Conservation (phyloP, 768 basidiomycete genomes). For the Dentipellis fragilis region DNA sequence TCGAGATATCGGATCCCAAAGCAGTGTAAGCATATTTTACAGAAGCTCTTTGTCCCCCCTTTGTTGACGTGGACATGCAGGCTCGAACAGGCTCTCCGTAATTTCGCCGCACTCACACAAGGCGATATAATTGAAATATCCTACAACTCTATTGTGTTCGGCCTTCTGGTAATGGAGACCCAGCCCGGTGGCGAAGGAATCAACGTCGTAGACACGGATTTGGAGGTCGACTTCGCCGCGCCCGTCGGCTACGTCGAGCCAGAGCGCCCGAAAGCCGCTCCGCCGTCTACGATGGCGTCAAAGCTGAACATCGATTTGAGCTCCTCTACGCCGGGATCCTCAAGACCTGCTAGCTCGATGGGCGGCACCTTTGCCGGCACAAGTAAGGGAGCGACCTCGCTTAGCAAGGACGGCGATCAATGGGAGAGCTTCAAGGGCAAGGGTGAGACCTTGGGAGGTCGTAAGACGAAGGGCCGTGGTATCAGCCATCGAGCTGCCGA, state of each 20-base stretch:
- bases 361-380: constrained; percentile 56
- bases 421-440: constrained; percentile 97
- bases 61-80: constrained; percentile 27
- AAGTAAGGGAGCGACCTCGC: constrained; percentile 32
- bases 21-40: constrained; percentile 65
- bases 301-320: constrained; percentile 93
- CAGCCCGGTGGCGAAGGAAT: constrained; percentile 84
- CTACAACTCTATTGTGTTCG: constrained; percentile 95
- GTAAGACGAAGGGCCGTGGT: constrained; percentile 94
- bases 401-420: constrained; percentile 71
- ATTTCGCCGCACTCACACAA: constrained; percentile 86
- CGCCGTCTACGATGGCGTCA: constrained; percentile 87
- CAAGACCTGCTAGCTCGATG: constrained; percentile 67
- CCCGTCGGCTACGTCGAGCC: constrained; percentile 95
- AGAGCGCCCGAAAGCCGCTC: constrained; percentile 69
- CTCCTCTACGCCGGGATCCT: constrained; percentile 79
- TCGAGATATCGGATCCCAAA: constrained; percentile 95
- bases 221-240: constrained; percentile 95
- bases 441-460: constrained; percentile 82
- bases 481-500: constrained; percentile 77
- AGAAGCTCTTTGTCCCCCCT: not conserved
- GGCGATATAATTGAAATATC: constrained; percentile 97
- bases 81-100: constrained; percentile 88
- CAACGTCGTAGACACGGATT: constrained; percentile 85
- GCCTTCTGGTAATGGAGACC: constrained; percentile 92